phyloP scores from a whole-genome alignment of 2,329 filamentous ascomycete genomes.

The Neurospora sp. region DNA sequence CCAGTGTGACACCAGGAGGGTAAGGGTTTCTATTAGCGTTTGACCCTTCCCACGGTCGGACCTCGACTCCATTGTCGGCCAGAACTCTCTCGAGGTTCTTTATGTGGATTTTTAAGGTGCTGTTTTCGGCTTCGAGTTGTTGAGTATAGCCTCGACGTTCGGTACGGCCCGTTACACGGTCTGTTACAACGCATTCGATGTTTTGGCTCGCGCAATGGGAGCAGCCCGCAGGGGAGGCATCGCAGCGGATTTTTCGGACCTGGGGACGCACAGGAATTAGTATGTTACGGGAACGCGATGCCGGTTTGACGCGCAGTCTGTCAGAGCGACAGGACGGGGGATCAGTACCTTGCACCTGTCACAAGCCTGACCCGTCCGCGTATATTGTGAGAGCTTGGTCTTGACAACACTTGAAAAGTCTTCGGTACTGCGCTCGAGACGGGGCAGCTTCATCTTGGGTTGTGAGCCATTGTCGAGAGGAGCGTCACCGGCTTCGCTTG shows the following conservation, averaged over 20 bases:
- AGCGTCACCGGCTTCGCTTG: constrained; percentile 29
- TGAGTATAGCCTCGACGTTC: constrained; percentile 70
- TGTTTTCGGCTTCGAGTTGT: constrained; percentile 62
- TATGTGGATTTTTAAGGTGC: constrained; percentile 56
- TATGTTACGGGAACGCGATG: constrained; percentile 1
- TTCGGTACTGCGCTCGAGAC: constrained; percentile 36
- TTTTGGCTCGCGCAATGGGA: constrained; percentile 69
- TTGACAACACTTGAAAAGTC: constrained; percentile 48
- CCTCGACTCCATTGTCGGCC: constrained; percentile 48
- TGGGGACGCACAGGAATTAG: constrained; percentile 24
- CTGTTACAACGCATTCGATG: constrained; percentile 73
- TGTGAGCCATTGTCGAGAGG: constrained; percentile 23
- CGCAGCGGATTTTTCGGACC: constrained; percentile 82
- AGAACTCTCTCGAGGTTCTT: constrained; percentile 59
- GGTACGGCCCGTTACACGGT: constrained; percentile 74
- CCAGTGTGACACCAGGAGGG: constrained; percentile 19
- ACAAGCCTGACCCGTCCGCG: constrained; percentile 72
- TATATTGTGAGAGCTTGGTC: constrained; percentile 44
- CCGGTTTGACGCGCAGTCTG: background rate
- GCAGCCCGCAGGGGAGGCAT: constrained; percentile 70
- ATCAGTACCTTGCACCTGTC: constrained; percentile 70
- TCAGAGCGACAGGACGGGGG: background rate
- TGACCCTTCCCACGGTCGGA: constrained; percentile 38
- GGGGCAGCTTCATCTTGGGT: constrained; percentile 37
- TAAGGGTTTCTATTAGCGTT: constrained; percentile 13